phyloP scores from a whole-genome alignment of 192 early-diverging fungal species.

The Phycomyces blakesleeanus region DNA sequence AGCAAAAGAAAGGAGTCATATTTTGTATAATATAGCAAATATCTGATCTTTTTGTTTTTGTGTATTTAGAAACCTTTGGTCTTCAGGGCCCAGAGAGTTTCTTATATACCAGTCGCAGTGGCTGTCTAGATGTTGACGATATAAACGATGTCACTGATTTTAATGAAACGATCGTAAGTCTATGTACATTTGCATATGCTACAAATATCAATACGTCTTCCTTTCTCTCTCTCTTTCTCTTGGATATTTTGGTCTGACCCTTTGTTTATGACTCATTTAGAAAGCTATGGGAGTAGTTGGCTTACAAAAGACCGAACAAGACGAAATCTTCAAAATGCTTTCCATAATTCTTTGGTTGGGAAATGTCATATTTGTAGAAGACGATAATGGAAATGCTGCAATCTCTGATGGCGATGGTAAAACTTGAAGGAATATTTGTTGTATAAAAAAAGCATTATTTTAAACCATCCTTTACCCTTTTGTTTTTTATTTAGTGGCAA shows the following conservation, averaged over 20 bases:
- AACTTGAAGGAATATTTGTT: neutral
- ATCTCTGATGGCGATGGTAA: conserved; percentile 59
- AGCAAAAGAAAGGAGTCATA: neutral
- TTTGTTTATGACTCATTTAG: conserved; percentile 21
- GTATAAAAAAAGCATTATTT: neutral
- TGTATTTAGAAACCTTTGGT: conserved; percentile 52
- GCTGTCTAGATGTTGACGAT: conserved; percentile 84
- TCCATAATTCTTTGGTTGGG: conserved; percentile 95
- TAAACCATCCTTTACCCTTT: neutral
- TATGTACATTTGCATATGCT: neutral
- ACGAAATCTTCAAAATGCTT: conserved; percentile 86
- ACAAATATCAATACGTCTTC: neutral
- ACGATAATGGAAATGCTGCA: conserved; percentile 66
- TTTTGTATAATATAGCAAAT: neutral
- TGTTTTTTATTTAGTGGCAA: conserved; percentile 49
- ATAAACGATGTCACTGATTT: conserved; percentile 91
- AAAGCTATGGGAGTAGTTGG: conserved; percentile 93
- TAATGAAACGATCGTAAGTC: conserved; percentile 68
- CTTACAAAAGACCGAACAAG: conserved; percentile 74
- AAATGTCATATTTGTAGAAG: conserved; percentile 87
- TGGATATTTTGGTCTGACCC: no score
- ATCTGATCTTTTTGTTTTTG: conserved; percentile 6
- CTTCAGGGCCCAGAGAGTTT: conserved; percentile 78
- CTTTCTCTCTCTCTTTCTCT: neutral
- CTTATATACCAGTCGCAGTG: conserved; percentile 66